Percentiles rank a stretch among this genome's conserved stretches.
These are phyloP conservation scores for Fomitopsis schrenkii DNA, from an alignment of 1,284 basidiomycete species.

Conservation along the genomic window DNA sequence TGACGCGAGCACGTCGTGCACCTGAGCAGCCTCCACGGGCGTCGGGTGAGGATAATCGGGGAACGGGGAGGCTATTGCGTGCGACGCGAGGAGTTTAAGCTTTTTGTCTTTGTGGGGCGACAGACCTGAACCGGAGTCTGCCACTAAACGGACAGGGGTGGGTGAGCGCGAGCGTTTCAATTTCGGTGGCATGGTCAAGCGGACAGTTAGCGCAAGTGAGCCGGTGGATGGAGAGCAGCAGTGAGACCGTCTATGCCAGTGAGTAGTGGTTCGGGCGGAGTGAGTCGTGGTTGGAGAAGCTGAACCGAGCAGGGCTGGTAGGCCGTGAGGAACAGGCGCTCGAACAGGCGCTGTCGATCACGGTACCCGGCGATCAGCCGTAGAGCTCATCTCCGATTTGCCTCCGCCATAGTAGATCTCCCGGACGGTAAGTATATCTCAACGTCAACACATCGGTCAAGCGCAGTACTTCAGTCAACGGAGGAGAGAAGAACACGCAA, in stretches of 20 bases:
- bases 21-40: constrained; percentile 39
- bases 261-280: neutral
- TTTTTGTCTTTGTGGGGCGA: constrained; percentile 39
- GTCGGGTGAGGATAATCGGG: constrained; percentile 50
- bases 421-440: neutral
- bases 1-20: constrained; percentile 42
- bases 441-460: neutral
- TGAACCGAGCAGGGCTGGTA: neutral
- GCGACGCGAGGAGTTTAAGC: constrained; percentile 44
- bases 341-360: constrained; percentile 5
- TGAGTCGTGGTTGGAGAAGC: neutral
- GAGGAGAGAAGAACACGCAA: neutral
- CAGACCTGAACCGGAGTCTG: neutral
- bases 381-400: constrained; percentile 5
- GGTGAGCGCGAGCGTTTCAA: constrained; percentile 24
- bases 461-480: neutral
- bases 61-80: constrained; percentile 47
- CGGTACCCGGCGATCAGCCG: constrained; percentile 5
- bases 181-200: constrained; percentile 14
- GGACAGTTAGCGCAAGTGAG: neutral
- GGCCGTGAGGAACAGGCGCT: neutral
- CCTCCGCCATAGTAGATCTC: neutral
- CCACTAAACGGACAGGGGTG: constrained; percentile 3
- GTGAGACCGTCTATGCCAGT: neutral
- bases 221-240: neutral